These are phyloP conservation scores for Jamesozyma rosinii DNA, from an alignment of 805 yeast species.

Conservation along the genomic window DNA sequence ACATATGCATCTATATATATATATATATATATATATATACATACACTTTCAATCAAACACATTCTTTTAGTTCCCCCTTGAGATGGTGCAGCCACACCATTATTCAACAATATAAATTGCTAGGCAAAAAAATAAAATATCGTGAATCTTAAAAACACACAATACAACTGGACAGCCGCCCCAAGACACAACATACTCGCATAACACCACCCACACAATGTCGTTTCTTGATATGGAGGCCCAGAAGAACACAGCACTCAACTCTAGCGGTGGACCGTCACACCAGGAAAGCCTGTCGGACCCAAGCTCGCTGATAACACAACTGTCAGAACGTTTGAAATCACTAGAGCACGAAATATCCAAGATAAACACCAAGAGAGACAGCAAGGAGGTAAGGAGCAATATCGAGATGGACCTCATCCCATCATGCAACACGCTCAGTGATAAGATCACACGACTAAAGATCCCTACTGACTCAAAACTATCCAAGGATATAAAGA, in stretches of 20 bases:
- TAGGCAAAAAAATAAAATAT: too few relatives aligned
- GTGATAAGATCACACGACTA: conserved; percentile 13
- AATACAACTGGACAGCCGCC: too few relatives aligned
- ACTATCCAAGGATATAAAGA: conserved; percentile 46
- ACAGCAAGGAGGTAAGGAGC: conserved; percentile 32
- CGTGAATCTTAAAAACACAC: too few relatives aligned
- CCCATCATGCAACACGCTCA: conserved; percentile 14
- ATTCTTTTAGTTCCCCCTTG: too few relatives aligned
- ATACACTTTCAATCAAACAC: too few relatives aligned
- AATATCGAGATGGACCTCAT: conserved; percentile 17
- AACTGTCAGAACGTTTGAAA: conserved; percentile 11
- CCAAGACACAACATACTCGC: too few relatives aligned
- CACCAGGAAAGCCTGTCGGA: neutral
- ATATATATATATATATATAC: neutral
- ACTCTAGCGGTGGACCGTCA: neutral
- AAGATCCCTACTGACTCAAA: conserved; percentile 23
- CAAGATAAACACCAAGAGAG: conserved; percentile 26
- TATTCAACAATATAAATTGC: too few relatives aligned
- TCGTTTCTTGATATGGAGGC: conserved; percentile 21
- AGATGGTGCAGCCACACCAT: too few relatives aligned
- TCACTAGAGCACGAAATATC: conserved; percentile 9
- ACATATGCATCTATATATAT: neutral
- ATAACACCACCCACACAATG: conserved; percentile 7
- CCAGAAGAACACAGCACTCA: conserved; percentile 2
- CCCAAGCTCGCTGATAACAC: conserved; percentile 6